Conservation (phyloP, 2,329 filamentous ascomycete species). For the Diaporthe capsici region DNA sequence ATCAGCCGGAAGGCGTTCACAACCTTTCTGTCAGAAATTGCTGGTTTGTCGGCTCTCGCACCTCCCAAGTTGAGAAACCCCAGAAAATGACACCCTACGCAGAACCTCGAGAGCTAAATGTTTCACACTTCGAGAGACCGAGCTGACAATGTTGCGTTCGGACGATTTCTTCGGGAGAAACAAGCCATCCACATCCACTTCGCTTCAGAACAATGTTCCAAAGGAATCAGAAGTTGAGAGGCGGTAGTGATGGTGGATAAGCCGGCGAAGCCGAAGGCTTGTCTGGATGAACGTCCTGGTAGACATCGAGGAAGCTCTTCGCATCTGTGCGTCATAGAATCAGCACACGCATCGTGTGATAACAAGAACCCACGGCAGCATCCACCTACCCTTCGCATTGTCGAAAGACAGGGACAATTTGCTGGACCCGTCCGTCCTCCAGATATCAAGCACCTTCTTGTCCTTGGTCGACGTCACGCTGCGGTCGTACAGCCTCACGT, state of each 20-base stretch:
- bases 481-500: constrained; percentile 14
- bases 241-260: constrained; percentile 25
- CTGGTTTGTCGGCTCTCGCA: not conserved
- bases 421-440: constrained; percentile 24
- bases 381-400: not conserved
- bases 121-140: not conserved
- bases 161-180: not conserved
- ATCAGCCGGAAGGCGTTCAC: not conserved
- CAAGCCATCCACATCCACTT: not conserved
- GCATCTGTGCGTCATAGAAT: not conserved
- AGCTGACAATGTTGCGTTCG: not conserved
- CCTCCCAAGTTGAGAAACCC: not conserved
- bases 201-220: not conserved
- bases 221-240: constrained; percentile 4
- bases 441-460: constrained; percentile 20
- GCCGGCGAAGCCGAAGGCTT: constrained; percentile 12
- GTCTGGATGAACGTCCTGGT: constrained; percentile 11
- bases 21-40: not conserved
- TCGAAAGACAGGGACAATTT: constrained; percentile 12
- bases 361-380: too few relatives aligned
- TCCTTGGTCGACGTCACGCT: not conserved
- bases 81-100: not conserved
- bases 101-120: not conserved
- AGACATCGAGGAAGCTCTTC: constrained; percentile 2
- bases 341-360: not conserved